Conservation (phyloP, 202 grass and related monocot species). For the Brachypodium distachyon region DNA sequence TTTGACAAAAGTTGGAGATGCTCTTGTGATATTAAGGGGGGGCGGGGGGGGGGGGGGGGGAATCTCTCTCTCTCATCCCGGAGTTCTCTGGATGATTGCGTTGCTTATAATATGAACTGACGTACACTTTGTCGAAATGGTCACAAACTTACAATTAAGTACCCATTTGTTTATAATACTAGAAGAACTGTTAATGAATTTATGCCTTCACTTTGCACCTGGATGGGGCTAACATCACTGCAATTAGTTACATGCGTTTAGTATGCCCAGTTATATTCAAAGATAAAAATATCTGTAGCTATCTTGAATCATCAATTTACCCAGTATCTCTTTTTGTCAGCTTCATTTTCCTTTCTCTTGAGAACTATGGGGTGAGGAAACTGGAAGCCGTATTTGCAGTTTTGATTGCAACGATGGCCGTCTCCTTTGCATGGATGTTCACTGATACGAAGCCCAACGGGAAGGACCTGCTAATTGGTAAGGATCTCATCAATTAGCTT, state of each 20-base stretch:
- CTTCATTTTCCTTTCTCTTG: constrained; percentile 84
- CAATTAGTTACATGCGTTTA: neutral
- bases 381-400: constrained; percentile 72
- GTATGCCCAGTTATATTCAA: neutral
- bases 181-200: neutral
- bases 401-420: constrained; percentile 80
- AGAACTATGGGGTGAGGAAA: constrained; percentile 91
- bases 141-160: neutral
- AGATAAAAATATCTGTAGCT: neutral
- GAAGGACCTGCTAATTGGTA: constrained; percentile 64
- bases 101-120: neutral
- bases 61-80: neutral
- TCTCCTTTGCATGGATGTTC: constrained; percentile 90
- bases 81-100: neutral
- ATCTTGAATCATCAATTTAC: neutral
- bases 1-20: neutral
- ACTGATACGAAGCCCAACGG: constrained; percentile 62
- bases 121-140: neutral
- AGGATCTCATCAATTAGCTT: constrained; percentile 7
- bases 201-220: constrained; percentile 4
- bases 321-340: constrained; percentile 30
- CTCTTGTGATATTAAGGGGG: neutral
- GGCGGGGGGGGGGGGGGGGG: no score
- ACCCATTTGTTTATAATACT: neutral
- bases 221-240: neutral